Percentiles rank a stretch among this genome's conserved stretches.
These are phyloP conservation scores for Cyberlindnera subsufficiens DNA, from an alignment of 805 yeast genomes.

Conservation along the genomic window DNA sequence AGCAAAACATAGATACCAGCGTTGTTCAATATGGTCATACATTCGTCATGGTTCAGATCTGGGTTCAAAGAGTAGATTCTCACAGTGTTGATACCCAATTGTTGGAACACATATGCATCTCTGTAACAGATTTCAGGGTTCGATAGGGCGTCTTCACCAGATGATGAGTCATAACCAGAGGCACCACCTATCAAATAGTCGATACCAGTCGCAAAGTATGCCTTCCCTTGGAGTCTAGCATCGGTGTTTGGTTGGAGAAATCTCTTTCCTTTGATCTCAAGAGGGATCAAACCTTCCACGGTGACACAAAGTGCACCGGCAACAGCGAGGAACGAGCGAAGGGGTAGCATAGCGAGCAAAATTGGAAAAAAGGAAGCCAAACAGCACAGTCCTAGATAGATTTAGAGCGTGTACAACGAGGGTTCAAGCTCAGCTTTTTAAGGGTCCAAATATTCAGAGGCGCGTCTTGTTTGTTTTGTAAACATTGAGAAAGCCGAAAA, in stretches of 20 bases:
- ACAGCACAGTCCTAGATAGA: neutral
- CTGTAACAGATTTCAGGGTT: conserved; percentile 68
- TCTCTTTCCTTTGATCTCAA: conserved; percentile 48
- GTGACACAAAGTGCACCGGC: neutral
- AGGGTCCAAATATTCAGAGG: too few relatives aligned
- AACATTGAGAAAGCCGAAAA: too few relatives aligned
- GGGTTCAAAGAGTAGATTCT: conserved; percentile 83
- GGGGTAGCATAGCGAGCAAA: neutral
- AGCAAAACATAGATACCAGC: conserved; percentile 87
- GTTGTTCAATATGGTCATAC: conserved; percentile 83
- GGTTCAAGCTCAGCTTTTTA: too few relatives aligned
- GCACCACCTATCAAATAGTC: conserved; percentile 96
- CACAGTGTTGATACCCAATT: conserved; percentile 79
- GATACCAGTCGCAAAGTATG: conserved; percentile 78
- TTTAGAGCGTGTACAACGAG: too few relatives aligned
- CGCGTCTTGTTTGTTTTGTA: too few relatives aligned
- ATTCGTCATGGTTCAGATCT: conserved; percentile 80
- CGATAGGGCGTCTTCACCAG: conserved; percentile 58
- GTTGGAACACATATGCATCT: conserved; percentile 73
- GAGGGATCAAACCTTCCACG: conserved; percentile 46
- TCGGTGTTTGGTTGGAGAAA: conserved; percentile 51
- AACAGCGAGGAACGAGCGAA: conserved; percentile 2
- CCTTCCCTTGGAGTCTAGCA: conserved; percentile 42
- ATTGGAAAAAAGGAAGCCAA: neutral
- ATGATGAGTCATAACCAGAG: conserved; percentile 36